Evolutionary conservation across 78 protist species (phyloP).

Genomic region (Isochrysis galbana): DNA sequence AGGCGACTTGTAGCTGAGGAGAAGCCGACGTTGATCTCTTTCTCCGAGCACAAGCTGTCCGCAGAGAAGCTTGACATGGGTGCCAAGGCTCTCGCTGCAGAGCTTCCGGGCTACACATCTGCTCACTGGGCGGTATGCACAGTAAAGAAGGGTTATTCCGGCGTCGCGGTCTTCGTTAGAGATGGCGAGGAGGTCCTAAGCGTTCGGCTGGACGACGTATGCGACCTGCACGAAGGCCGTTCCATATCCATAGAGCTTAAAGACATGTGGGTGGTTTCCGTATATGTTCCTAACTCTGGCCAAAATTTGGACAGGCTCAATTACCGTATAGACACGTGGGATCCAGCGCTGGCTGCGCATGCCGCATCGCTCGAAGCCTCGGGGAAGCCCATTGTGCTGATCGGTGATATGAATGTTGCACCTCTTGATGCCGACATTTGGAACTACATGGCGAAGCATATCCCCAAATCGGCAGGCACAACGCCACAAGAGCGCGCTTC

Average conservation of each 20-base stretch:
- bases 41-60: neutral
- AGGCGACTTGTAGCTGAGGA: neutral
- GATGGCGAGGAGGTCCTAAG: neutral
- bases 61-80: neutral
- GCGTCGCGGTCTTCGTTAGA: neutral
- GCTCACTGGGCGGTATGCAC: neutral
- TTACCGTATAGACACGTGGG: conserved; percentile 35
- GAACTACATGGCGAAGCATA: conserved; percentile 1
- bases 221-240: neutral
- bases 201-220: neutral
- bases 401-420: conserved; percentile 16
- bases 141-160: neutral
- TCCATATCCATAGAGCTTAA: neutral
- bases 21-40: neutral
- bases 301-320: conserved; percentile 32
- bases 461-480: neutral
- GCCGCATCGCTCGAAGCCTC: neutral
- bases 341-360: neutral
- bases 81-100: neutral
- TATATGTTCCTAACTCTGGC: conserved; percentile 42
- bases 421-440: conserved; percentile 11
- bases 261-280: neutral
- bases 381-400: neutral
- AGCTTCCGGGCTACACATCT: neutral
- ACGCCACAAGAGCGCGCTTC: conserved; percentile 9